Evolutionary conservation across 805 yeast genomes (phyloP).

Genomic region (Yarrowia sp.): DNA sequence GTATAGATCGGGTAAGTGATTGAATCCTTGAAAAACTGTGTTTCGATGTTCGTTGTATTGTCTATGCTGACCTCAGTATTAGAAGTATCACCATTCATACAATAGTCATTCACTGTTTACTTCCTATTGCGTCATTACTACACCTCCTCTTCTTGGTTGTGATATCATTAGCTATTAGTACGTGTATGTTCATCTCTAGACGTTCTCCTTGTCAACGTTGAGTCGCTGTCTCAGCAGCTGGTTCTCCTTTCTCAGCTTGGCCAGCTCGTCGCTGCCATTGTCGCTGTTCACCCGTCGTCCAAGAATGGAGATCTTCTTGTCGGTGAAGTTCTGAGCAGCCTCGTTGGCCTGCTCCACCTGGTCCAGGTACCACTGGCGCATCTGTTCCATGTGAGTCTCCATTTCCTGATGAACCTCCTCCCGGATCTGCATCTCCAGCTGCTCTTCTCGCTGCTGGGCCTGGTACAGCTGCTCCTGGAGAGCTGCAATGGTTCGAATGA

Average conservation of each 20-base stretch:
- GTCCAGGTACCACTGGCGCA: constrained; percentile 47
- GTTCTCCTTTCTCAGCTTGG: constrained; percentile 18
- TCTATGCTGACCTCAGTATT: too few species aligned
- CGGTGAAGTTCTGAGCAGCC: constrained; percentile 42
- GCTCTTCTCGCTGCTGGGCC: constrained; percentile 38
- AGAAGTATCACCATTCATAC: too few species aligned
- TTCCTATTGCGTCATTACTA: too few species aligned
- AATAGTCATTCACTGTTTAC: too few species aligned
- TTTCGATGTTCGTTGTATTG: too few species aligned
- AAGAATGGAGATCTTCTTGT: constrained; percentile 43
- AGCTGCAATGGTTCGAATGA: constrained; percentile 36
- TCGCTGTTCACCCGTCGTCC: constrained; percentile 28
- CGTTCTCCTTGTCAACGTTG: constrained; percentile 17
- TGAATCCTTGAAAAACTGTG: too few species aligned
- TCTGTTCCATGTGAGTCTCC: constrained; percentile 46
- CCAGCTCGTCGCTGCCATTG: constrained; percentile 15
- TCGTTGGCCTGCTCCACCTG: constrained; percentile 41
- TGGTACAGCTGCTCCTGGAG: constrained; percentile 38
- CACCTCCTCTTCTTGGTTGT: neutral
- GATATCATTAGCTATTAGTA: constrained; percentile 29
- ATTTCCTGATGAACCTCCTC: constrained; percentile 46
- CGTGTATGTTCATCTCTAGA: neutral
- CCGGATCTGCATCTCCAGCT: constrained; percentile 45
- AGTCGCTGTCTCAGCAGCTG: constrained; percentile 20
- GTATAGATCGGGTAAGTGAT: too few species aligned